phyloP scores from a whole-genome alignment of 1,139 yeast genomes.

The Candida sp. region DNA sequence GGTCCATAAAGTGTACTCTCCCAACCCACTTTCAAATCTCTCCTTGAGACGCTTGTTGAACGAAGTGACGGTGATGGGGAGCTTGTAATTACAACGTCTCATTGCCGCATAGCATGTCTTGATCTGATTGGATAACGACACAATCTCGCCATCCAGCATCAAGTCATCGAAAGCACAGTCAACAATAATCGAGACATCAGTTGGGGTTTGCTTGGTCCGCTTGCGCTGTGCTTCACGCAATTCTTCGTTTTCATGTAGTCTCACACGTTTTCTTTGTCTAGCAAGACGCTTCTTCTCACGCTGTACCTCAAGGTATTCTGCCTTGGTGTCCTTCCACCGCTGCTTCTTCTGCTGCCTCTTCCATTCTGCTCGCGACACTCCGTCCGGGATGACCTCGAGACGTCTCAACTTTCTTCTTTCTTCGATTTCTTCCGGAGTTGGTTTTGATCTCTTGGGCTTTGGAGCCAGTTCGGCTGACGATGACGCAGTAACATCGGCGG shows the following conservation, averaged over 20 bases:
- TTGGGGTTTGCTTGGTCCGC: conserved; percentile 45
- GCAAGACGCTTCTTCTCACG: conserved; percentile 57
- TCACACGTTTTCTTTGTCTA: conserved; percentile 33
- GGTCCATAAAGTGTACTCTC: conserved; percentile 69
- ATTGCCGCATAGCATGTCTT: conserved; percentile 84
- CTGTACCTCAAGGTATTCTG: conserved; percentile 53
- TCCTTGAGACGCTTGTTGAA: conserved; percentile 68
- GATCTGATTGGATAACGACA: conserved; percentile 79
- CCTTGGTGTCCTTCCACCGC: conserved; percentile 69
- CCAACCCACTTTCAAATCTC: conserved; percentile 70
- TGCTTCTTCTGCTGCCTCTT: conserved; percentile 67
- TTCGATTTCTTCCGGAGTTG: conserved; percentile 19
- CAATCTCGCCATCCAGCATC: conserved; percentile 83
- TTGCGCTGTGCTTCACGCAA: conserved; percentile 29
- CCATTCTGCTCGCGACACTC: conserved; percentile 86
- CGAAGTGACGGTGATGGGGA: conserved; percentile 65
- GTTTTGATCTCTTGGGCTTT: conserved; percentile 3
- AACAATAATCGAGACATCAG: conserved; percentile 60
- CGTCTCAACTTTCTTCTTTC: conserved; percentile 14
- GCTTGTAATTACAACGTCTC: conserved; percentile 61
- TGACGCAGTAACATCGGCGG: no score
- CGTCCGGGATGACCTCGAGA: conserved; percentile 63
- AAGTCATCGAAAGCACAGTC: conserved; percentile 93
- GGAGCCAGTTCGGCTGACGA: no score
- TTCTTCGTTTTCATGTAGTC: conserved; percentile 17